A percentile compares a stretch with the other conserved stretches of the same genome.
phyloP scores from a whole-genome alignment of 2,329 filamentous ascomycete species.

The Didymella arachidicola region DNA sequence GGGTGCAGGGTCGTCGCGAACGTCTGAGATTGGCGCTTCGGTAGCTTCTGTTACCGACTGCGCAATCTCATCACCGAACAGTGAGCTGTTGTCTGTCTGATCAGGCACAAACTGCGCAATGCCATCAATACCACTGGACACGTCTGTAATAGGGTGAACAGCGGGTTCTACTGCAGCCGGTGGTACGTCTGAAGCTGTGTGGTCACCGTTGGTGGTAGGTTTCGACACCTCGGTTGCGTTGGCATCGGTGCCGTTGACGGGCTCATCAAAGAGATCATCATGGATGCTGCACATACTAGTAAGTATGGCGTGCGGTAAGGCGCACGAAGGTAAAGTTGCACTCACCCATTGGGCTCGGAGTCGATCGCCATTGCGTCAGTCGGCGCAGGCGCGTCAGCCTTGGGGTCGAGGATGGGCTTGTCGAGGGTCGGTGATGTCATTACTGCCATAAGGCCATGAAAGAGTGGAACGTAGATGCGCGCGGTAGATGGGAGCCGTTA shows the following conservation, averaged over 20 bases:
- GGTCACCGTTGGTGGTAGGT: conserved; percentile 44
- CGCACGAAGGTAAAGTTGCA: conserved; percentile 35
- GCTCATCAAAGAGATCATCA: conserved; percentile 49
- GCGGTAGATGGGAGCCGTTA: conserved; percentile 21
- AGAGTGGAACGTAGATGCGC: conserved; percentile 33
- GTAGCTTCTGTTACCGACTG: conserved; percentile 50
- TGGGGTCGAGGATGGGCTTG: conserved; percentile 57
- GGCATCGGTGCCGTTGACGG: conserved; percentile 29
- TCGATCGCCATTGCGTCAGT: conserved; percentile 62
- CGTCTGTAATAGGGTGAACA: conserved; percentile 51
- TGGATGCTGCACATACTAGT: conserved; percentile 40
- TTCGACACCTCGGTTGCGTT: conserved; percentile 28
- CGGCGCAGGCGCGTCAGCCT: conserved; percentile 57
- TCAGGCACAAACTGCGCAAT: conserved; percentile 55
- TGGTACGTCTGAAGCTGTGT: conserved; percentile 32
- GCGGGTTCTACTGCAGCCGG: conserved; percentile 41
- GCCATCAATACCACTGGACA: conserved; percentile 55
- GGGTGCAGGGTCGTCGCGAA: conserved; percentile 41
- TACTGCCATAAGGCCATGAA: conserved; percentile 53
- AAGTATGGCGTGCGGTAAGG: conserved; percentile 13
- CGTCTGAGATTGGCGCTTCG: conserved; percentile 51
- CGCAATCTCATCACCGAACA: conserved; percentile 45
- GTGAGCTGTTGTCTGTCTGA: conserved; percentile 51
- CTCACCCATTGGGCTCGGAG: conserved; percentile 67
- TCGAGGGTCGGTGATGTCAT: conserved; percentile 51